Evolutionary conservation across 768 basidiomycete species (phyloP).

Genomic region (Podaxis sp.): DNA sequence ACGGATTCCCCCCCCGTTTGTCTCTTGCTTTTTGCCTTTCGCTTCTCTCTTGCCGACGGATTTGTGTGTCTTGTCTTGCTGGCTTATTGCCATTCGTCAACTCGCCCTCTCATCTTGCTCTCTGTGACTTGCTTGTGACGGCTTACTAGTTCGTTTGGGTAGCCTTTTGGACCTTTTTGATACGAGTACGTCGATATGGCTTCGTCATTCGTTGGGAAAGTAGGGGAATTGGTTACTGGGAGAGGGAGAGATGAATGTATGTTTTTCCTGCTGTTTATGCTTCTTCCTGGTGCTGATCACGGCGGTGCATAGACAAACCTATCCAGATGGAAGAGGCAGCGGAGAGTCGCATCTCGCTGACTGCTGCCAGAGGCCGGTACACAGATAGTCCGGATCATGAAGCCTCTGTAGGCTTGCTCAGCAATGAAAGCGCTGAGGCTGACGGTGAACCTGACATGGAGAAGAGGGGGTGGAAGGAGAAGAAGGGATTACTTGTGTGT

Average conservation of each 20-base stretch:
- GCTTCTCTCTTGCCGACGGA: no score
- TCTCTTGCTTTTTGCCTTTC: no score
- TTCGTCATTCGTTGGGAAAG: constrained; percentile 41
- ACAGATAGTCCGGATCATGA: constrained; percentile 7
- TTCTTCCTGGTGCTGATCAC: neutral
- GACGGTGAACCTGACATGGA: constrained; percentile 29
- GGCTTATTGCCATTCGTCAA: neutral
- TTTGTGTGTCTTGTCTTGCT: neutral
- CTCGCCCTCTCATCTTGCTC: neutral
- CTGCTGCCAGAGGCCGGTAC: constrained; percentile 12
- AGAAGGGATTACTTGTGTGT: constrained; percentile 45
- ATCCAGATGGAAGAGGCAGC: constrained; percentile 44
- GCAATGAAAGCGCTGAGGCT: constrained; percentile 31
- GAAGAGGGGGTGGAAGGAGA: constrained; percentile 29
- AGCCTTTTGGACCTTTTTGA: no score
- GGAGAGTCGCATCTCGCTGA: constrained; percentile 29
- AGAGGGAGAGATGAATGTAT: constrained; percentile 50
- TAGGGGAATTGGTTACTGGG: constrained; percentile 43
- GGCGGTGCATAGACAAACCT: constrained; percentile 35
- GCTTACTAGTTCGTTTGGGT: neutral
- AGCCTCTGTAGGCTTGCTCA: constrained; percentile 23
- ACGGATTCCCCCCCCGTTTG: neutral
- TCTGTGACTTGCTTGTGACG: neutral
- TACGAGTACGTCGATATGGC: constrained; percentile 7
- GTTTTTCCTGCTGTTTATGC: constrained; percentile 17